A percentile compares a stretch with the other conserved stretches of the same genome.
Evolutionary conservation across 1,284 basidiomycete species (phyloP).

Genomic region (Pseudozyma pruni): DNA sequence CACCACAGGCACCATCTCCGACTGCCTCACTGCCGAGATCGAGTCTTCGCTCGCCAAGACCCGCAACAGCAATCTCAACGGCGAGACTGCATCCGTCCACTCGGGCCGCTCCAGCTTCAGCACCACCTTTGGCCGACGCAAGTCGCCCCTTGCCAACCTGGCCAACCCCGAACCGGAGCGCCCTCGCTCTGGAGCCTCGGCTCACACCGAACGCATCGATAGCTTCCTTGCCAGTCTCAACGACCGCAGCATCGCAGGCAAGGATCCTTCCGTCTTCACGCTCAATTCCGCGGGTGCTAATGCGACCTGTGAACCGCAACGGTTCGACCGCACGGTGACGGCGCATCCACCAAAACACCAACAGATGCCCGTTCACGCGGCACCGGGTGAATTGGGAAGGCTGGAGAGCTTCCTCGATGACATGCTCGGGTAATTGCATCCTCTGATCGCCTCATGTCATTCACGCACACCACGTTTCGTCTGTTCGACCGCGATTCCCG

Average conservation of each 20-base stretch:
- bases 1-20: conserved; percentile 6
- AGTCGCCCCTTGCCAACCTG: conserved; percentile 9
- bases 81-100: conserved; percentile 14
- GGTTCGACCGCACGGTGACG: not conserved
- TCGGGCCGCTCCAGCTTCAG: conserved; percentile 38
- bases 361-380: conserved; percentile 9
- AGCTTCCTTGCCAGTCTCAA: conserved; percentile 47
- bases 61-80: conserved; percentile 3
- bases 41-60: conserved; percentile 33
- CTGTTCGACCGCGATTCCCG: not conserved
- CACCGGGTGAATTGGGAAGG: conserved; percentile 28
- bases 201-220: conserved; percentile 37
- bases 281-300: conserved; percentile 7
- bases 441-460: too few relatives aligned
- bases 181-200: not conserved
- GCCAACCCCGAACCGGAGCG: not conserved
- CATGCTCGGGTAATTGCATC: conserved; percentile 49
- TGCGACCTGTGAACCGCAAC: not conserved
- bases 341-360: not conserved
- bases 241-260: conserved; percentile 20
- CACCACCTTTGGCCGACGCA: conserved; percentile 43
- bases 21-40: conserved; percentile 32
- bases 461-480: not conserved
- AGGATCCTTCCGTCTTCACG: conserved; percentile 28
- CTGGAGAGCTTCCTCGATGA: conserved; percentile 49